Conservation (phyloP, 495 filamentous ascomycete genomes). For the Podospora bellae-mahoneyi region DNA sequence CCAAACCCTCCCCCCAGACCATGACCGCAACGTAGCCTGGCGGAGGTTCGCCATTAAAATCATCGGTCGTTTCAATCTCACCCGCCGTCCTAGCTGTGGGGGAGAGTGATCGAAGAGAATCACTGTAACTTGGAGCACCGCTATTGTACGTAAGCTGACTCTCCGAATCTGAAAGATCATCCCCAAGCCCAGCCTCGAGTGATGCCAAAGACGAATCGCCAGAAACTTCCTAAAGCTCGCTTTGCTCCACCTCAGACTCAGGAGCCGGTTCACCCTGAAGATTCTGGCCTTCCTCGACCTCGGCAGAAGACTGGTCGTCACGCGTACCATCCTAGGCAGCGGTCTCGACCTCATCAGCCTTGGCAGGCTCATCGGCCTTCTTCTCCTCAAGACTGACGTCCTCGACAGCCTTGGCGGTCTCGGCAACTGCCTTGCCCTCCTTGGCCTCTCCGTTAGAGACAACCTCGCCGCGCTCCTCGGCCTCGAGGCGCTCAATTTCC, state of each 20-base stretch:
- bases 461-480: constrained; percentile 47
- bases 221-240: neutral
- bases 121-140: too few species aligned
- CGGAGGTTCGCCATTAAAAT: too few species aligned
- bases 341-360: constrained; percentile 14
- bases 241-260: neutral
- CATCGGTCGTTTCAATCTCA: too few species aligned
- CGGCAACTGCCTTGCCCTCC: constrained; percentile 49
- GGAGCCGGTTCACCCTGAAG: neutral
- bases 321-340: constrained; percentile 9
- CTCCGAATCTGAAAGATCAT: too few species aligned
- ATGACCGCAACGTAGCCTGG: too few species aligned
- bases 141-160: too few species aligned
- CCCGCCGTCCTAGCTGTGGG: too few species aligned
- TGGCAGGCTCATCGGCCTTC: constrained; percentile 7
- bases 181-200: too few species aligned
- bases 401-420: constrained; percentile 21
- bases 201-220: too few species aligned
- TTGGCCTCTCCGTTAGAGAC: constrained; percentile 36
- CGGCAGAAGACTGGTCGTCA: neutral
- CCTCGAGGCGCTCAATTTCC: constrained; percentile 60
- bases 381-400: constrained; percentile 9
- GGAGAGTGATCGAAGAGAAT: too few species aligned
- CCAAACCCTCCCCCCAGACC: too few species aligned
- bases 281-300: neutral